Base-by-base conservation (phyloP, 1,139 yeast species). In the Debaryomycetaceae sp. region DNA sequence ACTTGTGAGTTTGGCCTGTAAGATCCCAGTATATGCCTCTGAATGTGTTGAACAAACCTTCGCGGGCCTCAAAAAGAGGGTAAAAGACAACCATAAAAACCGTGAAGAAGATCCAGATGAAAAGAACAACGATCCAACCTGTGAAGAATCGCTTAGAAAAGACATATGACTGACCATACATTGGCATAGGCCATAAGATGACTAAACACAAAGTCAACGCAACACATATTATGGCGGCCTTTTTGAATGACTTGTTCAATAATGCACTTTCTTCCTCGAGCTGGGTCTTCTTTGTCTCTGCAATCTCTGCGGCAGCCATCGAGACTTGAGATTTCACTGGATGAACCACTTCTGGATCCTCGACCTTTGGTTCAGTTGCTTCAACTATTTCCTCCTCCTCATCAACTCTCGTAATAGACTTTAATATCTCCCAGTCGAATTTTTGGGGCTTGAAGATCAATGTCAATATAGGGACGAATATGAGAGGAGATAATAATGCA, bases 1-100 rank as follows among this genome's bases (percentile, higher is more conserved):
- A 70, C 63, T 87, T 87, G 62, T 78, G 63, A 2, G 83, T 66
- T 65, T 87, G 93, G 20, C 96, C 96, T 30, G 86, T 72, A 41
- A 77, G 53, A 60, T 88, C 96, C 96, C 96, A 87, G 64, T 83
- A 87, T 34, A 87, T 76, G 41, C 95, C 96, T 57, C 95, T 78
- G 23, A 75, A 56, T 1, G 91, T 80, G 33, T 79, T 74, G 56
- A 59, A 75, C 41, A 89, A 77, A 3, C 84, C 88, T 20, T 70
- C 64, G 51, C 90, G 69, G 37, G 93, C 89, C 62, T 85, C 87
- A 71, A 76, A 77, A 24, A 85, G 49, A 22, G 93, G 93, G 47
- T 74, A 80, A 14, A 85, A 37, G 33, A 81, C 72, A 30, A 84
- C 88, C 51, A 78, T 68, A 52, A 75, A 69, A 0, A 78, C 76